A percentile compares a stretch with the other conserved stretches of the same genome.
Evolutionary conservation across 805 yeast genomes (phyloP).

Genomic region (Candida jianshihensis): DNA sequence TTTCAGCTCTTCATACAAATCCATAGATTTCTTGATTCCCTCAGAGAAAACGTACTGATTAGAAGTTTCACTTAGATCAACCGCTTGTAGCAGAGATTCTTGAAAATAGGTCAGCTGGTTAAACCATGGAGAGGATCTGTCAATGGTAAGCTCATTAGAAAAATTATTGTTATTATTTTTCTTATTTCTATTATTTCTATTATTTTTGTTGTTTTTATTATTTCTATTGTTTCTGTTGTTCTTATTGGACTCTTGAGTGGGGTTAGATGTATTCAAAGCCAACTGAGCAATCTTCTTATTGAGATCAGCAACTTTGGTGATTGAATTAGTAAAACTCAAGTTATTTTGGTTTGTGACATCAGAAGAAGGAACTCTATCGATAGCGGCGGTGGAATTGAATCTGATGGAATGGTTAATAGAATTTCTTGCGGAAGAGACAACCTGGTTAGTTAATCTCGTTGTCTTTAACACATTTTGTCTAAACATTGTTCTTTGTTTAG

Average conservation of each 20-base stretch:
- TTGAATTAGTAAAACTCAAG: conserved; percentile 19
- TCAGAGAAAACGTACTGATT: conserved; percentile 44
- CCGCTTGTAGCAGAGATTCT: conserved; percentile 35
- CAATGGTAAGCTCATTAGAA: conserved; percentile 19
- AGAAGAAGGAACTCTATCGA: conserved; percentile 24
- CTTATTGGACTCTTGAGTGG: neutral
- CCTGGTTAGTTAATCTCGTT: conserved; percentile 32
- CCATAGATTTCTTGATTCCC: conserved; percentile 44
- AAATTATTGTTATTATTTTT: neutral
- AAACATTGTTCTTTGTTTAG: too few relatives aligned
- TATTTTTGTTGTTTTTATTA: conserved; percentile 13
- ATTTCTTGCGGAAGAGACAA: conserved; percentile 31
- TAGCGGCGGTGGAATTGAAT: conserved; percentile 27
- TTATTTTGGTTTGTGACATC: conserved; percentile 15
- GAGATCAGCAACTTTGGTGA: conserved; percentile 24
- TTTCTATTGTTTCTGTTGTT: conserved; percentile 7
- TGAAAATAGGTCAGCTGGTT: conserved; percentile 46
- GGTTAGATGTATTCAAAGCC: neutral
- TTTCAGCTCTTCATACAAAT: conserved; percentile 39
- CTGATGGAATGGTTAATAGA: conserved; percentile 31
- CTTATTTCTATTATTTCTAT: conserved; percentile 6
- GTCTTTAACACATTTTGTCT: conserved; percentile 25
- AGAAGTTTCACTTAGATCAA: conserved; percentile 28
- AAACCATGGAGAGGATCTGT: conserved; percentile 36
- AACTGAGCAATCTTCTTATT: conserved; percentile 9